Percentiles rank a stretch among this genome's conserved stretches.
These are phyloP conservation scores for Pseudopithomyces chartarum DNA, from an alignment of 2,329 filamentous ascomycete species.

Conservation along the genomic window DNA sequence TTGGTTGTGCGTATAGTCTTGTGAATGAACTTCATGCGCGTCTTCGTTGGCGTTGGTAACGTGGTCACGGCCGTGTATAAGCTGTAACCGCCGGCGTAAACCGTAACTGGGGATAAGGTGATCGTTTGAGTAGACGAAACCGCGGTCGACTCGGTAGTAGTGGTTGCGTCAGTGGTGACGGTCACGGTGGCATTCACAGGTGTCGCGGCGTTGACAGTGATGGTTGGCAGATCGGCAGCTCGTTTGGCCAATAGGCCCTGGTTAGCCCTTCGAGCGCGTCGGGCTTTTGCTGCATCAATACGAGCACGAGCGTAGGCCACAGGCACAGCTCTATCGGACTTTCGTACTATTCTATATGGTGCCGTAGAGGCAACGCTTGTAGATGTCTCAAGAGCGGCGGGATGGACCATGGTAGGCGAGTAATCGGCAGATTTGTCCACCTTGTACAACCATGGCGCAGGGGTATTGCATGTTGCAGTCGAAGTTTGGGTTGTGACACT, in stretches of 20 bases:
- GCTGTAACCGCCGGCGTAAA: conserved; percentile 37
- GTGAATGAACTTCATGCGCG: conserved; percentile 27
- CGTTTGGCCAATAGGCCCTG: conserved; percentile 33
- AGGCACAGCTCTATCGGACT: conserved; percentile 35
- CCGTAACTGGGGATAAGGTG: conserved; percentile 42
- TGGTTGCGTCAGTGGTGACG: conserved; percentile 31
- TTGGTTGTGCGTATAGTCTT: conserved; percentile 15
- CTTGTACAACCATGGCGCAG: conserved; percentile 24
- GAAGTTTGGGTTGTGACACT: conserved; percentile 40
- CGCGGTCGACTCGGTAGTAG: conserved; percentile 34
- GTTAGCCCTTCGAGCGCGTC: conserved; percentile 27
- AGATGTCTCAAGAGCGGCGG: conserved; percentile 34
- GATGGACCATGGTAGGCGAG: conserved; percentile 41
- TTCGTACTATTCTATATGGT: conserved; percentile 27
- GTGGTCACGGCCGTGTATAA: conserved; percentile 35
- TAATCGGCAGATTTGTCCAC: conserved; percentile 44
- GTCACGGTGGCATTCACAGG: conserved; percentile 40
- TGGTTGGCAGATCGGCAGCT: conserved; percentile 41
- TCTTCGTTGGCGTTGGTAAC: conserved; percentile 43
- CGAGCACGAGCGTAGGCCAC: conserved; percentile 42
- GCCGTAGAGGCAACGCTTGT: conserved; percentile 23
- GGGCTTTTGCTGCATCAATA: conserved; percentile 40
- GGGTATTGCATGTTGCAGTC: conserved; percentile 45
- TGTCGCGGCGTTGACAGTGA: conserved; percentile 36
- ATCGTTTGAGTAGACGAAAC: conserved; percentile 28